These are phyloP conservation scores for Aspergillus sp. DNA, from an alignment of 2,329 filamentous ascomycete genomes.

Conservation along the genomic window DNA sequence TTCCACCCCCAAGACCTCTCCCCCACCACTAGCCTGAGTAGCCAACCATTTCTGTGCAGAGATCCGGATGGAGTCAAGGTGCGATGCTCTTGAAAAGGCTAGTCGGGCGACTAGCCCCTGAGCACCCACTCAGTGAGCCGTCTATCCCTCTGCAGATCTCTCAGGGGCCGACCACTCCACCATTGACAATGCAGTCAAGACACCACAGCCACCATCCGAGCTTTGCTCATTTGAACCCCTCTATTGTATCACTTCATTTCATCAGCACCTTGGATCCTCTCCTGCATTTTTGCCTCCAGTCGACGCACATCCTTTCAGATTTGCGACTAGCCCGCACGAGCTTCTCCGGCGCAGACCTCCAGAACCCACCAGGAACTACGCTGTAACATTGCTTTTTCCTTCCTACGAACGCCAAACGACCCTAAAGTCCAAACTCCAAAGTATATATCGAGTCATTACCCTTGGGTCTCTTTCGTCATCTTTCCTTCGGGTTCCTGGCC, in stretches of 20 bases:
- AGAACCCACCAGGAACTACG: too few species aligned
- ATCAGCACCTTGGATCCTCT: neutral
- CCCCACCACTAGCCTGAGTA: neutral
- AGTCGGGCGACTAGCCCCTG: slow-evolving; percentile 4
- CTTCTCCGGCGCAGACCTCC: neutral
- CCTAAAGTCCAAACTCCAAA: too few species aligned
- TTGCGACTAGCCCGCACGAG: neutral
- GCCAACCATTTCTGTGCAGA: slow-evolving; percentile 7
- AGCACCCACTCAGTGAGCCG: slow-evolving; percentile 3
- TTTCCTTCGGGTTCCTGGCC: too few species aligned
- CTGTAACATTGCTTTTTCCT: neutral
- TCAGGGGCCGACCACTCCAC: slow-evolving; percentile 1
- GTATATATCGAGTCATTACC: too few species aligned
- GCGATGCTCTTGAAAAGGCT: neutral
- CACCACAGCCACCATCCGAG: neutral
- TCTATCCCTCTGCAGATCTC: slow-evolving; percentile 6
- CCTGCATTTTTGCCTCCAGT: neutral
- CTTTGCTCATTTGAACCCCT: neutral
- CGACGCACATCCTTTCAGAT: slow-evolving; percentile 5
- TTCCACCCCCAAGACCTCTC: slow-evolving; percentile 6
- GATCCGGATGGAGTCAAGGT: slow-evolving; percentile 5
- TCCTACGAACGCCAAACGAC: too few species aligned
- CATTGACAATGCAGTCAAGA: neutral
- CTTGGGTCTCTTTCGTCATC: too few species aligned
- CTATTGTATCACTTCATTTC: neutral